A percentile compares a stretch with the other conserved stretches of the same genome.
phyloP scores from a whole-genome alignment of 2,329 filamentous ascomycete genomes.

The Nigrospora sphaerica region DNA sequence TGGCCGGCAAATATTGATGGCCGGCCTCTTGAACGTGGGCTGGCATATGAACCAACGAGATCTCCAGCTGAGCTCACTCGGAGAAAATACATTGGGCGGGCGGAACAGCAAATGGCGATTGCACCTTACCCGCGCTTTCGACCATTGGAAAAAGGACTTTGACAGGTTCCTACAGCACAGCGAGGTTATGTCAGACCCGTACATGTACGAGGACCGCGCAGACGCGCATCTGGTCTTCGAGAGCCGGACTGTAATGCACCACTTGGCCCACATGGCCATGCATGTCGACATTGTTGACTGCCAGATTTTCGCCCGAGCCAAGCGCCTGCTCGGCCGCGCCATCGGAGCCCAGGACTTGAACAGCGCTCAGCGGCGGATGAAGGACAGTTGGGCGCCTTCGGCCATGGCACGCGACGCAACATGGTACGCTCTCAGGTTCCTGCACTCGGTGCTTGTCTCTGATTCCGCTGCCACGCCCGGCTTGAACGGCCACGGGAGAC shows the following conservation, averaged over 20 bases:
- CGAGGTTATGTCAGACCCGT: constrained; percentile 45
- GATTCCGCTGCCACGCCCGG: constrained; percentile 34
- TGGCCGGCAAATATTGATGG: constrained; percentile 88
- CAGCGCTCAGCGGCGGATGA: constrained; percentile 76
- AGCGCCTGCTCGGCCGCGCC: constrained; percentile 73
- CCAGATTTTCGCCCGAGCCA: constrained; percentile 88
- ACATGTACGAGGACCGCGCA: constrained; percentile 55
- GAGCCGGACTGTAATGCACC: constrained; percentile 81
- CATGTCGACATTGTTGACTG: constrained; percentile 97
- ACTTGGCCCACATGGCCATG: constrained; percentile 95
- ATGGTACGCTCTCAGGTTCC: constrained; percentile 85
- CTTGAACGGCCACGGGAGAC: constrained; percentile 24
- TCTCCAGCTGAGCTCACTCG: constrained; percentile 82
- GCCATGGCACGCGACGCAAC: constrained; percentile 85
- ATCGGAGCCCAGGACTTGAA: constrained; percentile 78
- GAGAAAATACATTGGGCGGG: constrained; percentile 66
- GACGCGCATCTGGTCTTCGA: constrained; percentile 66
- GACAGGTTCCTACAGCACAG: constrained; percentile 68
- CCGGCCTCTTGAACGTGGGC: constrained; percentile 83
- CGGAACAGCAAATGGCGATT: constrained; percentile 80
- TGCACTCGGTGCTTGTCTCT: constrained; percentile 74
- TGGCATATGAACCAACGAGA: constrained; percentile 98
- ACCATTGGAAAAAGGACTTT: constrained; percentile 89
- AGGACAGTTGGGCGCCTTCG: constrained; percentile 80
- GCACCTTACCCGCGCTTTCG: constrained; percentile 79